Evolutionary conservation across 78 protist genomes (phyloP).

Genomic region (Dictyostelium citrinum): DNA sequence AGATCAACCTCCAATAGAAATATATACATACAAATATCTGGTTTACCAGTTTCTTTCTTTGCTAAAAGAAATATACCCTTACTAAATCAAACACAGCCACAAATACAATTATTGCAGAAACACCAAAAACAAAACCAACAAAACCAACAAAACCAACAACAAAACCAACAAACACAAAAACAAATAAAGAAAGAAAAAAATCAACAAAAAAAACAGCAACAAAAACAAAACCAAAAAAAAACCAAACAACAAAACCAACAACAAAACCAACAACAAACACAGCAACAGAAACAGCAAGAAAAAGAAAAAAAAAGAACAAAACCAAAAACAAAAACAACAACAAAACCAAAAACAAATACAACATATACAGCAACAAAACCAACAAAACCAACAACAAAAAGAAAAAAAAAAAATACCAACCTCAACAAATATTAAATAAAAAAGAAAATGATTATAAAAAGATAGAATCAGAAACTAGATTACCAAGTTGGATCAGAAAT

Average conservation of each 20-base stretch:
- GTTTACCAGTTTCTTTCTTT: not conserved
- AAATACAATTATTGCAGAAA: not conserved
- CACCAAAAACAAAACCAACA: not conserved
- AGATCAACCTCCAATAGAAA: not conserved
- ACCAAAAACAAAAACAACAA: too few species aligned
- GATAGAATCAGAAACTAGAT: not conserved
- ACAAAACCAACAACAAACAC: not conserved
- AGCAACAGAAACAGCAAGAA: not conserved
- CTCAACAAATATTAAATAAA: not conserved
- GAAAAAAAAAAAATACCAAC: too few species aligned
- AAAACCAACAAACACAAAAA: not conserved
- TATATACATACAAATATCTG: conserved; percentile 1
- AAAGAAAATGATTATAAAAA: not conserved
- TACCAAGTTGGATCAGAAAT: not conserved
- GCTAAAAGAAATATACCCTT: not conserved
- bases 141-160: not conserved
- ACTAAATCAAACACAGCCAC: not conserved
- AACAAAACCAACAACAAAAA: not conserved
- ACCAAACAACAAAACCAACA: too few species aligned
- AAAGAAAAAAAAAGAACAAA: too few species aligned
- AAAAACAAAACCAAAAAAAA: too few species aligned
- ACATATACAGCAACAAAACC: not conserved
- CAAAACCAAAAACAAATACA: too few species aligned
- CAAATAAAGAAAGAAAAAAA: too few species aligned
- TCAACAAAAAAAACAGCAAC: not conserved